Base-by-base conservation (phyloP, 306 rosid species). In the Oemleria cerasiformis region DNA sequence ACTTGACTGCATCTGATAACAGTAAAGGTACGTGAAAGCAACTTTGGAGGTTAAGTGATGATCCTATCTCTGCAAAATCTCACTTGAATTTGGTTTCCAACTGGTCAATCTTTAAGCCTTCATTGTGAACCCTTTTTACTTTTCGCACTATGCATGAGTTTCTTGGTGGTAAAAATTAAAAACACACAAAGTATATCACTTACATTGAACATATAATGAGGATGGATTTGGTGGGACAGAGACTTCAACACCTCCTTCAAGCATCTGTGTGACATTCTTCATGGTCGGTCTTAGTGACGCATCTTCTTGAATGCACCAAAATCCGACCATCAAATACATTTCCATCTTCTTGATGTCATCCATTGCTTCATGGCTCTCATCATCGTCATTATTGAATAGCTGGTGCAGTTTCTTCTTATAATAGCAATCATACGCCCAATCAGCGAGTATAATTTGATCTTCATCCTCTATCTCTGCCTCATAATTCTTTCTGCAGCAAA, bases 261-360 rank as follows among this genome's bases (percentile, higher is more conserved):
- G n/a, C n/a, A n/a, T n/a, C n/a, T n/a, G n/a, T n/a, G n/a, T n/a
- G n/a, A n/a, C n/a, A n/a, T n/a, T n/a, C n/a, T n/a, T n/a, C n/a
- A n/a, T n/a, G n/a, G n/a, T n/a, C n/a, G n/a, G n/a, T n/a, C n/a
- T n/a, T n/a, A n/a, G n/a, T n/a, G n/a, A n/a, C n/a, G n/a, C n/a
- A n/a, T n/a, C 40, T 48, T 71, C 79, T 34, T 84, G 85, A 21
- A 84, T 74, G 67, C 87, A 80, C 87, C 76, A 84, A 1, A 84
- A 7, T 5, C 83, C 85, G 11, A 80, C 34, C 83, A 61, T 84
- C 38, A 77, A 60, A 48, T 19, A 67, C 48, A 43, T 77, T 48
- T 74, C 70, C 16, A 77, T 62, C 51, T 5, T 66, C 47, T 62
- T 51, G 57, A 83, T 60, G 60, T 83, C 84, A 3, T 43, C 13